Evolutionary conservation across 495 filamentous ascomycete species (phyloP).

Genomic region (Immersiella caudata): DNA sequence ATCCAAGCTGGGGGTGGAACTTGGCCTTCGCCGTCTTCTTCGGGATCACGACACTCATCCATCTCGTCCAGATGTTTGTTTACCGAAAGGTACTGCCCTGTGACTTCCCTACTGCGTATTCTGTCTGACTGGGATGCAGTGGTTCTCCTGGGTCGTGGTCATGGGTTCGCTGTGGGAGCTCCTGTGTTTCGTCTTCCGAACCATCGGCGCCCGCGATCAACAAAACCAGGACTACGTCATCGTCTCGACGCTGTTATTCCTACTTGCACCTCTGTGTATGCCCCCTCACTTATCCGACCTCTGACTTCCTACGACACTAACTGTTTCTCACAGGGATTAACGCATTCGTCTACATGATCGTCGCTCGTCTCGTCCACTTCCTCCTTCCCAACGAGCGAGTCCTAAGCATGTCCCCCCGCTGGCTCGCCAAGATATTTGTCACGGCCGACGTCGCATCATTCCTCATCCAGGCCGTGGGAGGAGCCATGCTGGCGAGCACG

Average conservation of each 20-base stretch:
- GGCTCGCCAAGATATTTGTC: slow-evolving; percentile 60
- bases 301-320: background rate
- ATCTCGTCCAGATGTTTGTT: slow-evolving; percentile 39
- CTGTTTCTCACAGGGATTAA: slow-evolving; percentile 24
- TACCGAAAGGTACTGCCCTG: slow-evolving; percentile 25
- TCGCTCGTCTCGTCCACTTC: slow-evolving; percentile 64
- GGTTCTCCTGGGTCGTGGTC: slow-evolving; percentile 54
- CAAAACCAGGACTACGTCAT: slow-evolving; percentile 22
- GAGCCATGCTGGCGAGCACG: slow-evolving; percentile 40
- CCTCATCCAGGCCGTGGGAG: slow-evolving; percentile 60
- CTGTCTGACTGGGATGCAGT: slow-evolving; percentile 27
- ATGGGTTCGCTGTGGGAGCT: slow-evolving; percentile 52
- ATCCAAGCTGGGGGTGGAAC: slow-evolving; percentile 30
- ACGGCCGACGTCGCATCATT: slow-evolving; percentile 62
- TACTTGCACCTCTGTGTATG: slow-evolving; percentile 30
- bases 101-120: background rate
- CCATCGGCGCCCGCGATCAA: slow-evolving; percentile 29
- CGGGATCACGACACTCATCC: slow-evolving; percentile 36
- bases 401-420: slow-evolving; percentile 49
- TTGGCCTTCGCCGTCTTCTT: slow-evolving; percentile 38
- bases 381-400: slow-evolving; percentile 51
- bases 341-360: slow-evolving; percentile 29
- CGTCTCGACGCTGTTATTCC: slow-evolving; percentile 21
- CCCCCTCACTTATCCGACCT: background rate
- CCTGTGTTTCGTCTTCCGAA: slow-evolving; percentile 40